A percentile compares a stretch with the other conserved stretches of the same genome.
Evolutionary conservation across 352 stramenopile species (phyloP).

Genomic region (Pythium brachiatum): DNA sequence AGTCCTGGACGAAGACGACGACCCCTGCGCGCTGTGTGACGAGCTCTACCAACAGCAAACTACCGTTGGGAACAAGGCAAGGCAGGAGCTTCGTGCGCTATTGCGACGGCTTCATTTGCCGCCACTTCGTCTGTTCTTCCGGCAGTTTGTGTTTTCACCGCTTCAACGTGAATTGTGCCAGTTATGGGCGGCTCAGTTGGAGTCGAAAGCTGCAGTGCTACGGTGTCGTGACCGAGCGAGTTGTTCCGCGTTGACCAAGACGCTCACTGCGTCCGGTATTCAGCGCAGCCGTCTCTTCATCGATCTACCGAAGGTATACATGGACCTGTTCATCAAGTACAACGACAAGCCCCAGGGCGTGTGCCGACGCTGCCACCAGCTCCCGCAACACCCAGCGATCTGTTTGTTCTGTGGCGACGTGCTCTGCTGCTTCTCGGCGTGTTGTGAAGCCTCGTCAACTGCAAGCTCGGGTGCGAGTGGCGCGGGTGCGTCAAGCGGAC

Average conservation of each 20-base stretch:
- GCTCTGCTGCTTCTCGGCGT: constrained; percentile 75
- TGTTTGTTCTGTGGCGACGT: constrained; percentile 76
- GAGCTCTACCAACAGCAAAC: constrained; percentile 33
- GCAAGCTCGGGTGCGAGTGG: background rate
- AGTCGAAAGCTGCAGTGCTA: constrained; percentile 62
- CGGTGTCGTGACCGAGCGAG: constrained; percentile 31
- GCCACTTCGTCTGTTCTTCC: constrained; percentile 67
- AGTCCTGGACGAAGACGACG: constrained; percentile 8
- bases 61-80: background rate
- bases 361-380: constrained; percentile 54
- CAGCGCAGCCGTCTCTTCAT: constrained; percentile 28
- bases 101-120: constrained; percentile 64
- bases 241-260: background rate
- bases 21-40: constrained; percentile 59
- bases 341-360: constrained; percentile 56
- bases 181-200: constrained; percentile 68
- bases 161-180: constrained; percentile 63
- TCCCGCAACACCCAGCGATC: constrained; percentile 68
- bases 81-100: constrained; percentile 36
- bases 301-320: constrained; percentile 65
- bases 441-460: constrained; percentile 44
- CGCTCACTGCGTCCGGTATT: background rate
- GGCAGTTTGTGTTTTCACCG: constrained; percentile 51
- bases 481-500: constrained; percentile 12
- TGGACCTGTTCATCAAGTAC: constrained; percentile 82